These are phyloP conservation scores for Suhomyces kilbournensis DNA, from an alignment of 805 yeast species.

Conservation along the genomic window DNA sequence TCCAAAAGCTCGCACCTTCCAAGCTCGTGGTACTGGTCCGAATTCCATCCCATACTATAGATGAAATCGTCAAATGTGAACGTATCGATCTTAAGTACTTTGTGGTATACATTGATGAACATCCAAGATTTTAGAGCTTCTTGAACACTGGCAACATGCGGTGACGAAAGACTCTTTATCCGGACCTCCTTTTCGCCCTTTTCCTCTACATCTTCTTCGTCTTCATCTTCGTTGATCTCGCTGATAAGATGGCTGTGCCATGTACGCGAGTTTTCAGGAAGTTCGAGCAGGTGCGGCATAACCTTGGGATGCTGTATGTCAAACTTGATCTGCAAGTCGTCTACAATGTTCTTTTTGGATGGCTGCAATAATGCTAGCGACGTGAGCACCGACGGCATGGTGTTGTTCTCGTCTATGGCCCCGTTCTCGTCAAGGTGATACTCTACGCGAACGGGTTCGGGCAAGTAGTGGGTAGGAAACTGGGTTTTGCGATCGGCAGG, in stretches of 20 bases:
- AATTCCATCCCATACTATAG: conserved; percentile 51
- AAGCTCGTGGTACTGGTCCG: conserved; percentile 33
- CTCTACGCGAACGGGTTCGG: conserved; percentile 20
- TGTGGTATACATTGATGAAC: conserved; percentile 67
- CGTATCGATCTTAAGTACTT: conserved; percentile 61
- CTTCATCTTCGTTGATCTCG: conserved; percentile 8
- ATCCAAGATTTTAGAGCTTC: conserved; percentile 70
- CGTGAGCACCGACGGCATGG: neutral
- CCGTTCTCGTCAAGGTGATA: conserved; percentile 11
- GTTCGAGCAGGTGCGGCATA: conserved; percentile 13
- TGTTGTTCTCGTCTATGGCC: conserved; percentile 2
- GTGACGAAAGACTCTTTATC: conserved; percentile 9
- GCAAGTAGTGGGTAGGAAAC: conserved; percentile 33
- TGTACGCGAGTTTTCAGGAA: conserved; percentile 25
- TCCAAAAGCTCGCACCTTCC: conserved; percentile 53
- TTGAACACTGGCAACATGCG: conserved; percentile 20
- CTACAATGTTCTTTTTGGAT: conserved; percentile 27
- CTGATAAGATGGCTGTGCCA: conserved; percentile 18
- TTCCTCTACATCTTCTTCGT: neutral
- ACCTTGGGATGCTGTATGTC: conserved; percentile 33
- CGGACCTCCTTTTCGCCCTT: conserved; percentile 4
- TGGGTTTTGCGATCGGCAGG: conserved; percentile 3
- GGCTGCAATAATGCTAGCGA: conserved; percentile 20
- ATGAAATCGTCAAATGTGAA: conserved; percentile 79
- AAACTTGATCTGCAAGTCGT: conserved; percentile 28